Base-by-base conservation (phyloP, 2,329 filamentous ascomycete species). In the Leptoxyphium fumago region DNA sequence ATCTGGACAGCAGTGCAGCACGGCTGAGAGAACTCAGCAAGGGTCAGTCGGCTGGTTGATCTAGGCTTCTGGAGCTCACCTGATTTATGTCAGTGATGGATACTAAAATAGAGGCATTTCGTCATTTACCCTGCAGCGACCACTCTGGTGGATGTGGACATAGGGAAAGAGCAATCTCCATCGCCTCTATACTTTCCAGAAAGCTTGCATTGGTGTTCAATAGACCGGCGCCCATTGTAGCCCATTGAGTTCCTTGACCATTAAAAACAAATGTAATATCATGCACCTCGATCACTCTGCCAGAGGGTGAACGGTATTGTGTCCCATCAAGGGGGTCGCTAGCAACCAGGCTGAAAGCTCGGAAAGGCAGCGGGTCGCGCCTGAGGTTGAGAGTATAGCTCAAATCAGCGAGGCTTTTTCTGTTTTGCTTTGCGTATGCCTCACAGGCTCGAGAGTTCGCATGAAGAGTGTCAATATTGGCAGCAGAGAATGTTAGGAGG, bases 1-100 rank as follows among this genome's bases (percentile, higher is more conserved):
- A 77, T 61, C 48, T 77, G 74, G 1, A 77, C 34, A 0, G 72
- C 72, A 0, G 72, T 75, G 42, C 67, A 74, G 1, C 74, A 52
- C 1, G 73, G 70, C 48, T 36, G 15, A 15, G 13, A 13, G 32
- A 36, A 4, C 9, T 36, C 32, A 75, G 73, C 0, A 68, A 53
- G 43, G 10, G 54, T 48, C 21, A 50, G 45, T 18, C 38, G 29
- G 34, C 48, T 46, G 13, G 29, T 9, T 3, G 52, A 43, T 2
- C 39, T 9, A 69, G 56, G 1, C 64, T 49, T 15, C 66, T 9
- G 32, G 11, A 36, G 15, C 9, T 36, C 32, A 13, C 15, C 32
- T 36, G 32, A 13, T 3, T 4, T 7, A 4, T 26, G 21, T 26
- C 21, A 26, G 21, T 26, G 3, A 26, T 26, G 3, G 7, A 26